phyloP scores from a whole-genome alignment of 2,329 filamentous ascomycete genomes.

The Pseudogymnoascus sp. region DNA sequence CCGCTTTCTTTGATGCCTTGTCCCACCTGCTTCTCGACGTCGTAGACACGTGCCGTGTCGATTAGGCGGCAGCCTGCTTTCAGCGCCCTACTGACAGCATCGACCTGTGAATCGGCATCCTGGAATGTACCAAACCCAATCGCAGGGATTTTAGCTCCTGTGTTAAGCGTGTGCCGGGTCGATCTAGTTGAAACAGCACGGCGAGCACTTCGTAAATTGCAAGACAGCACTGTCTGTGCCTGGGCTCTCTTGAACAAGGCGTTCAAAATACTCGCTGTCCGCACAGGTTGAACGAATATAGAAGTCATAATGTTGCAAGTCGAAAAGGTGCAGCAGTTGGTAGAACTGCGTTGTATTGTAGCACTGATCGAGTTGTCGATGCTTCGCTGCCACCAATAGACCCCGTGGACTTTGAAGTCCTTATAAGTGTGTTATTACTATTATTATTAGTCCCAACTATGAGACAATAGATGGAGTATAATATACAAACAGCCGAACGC shows the following conservation, averaged over 20 bases:
- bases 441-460: not conserved
- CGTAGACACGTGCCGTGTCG: slow-evolving; percentile 24
- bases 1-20: slow-evolving; percentile 18
- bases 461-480: not conserved
- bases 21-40: slow-evolving; percentile 11
- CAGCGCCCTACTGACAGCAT: slow-evolving; percentile 16
- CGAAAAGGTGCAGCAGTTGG: not conserved
- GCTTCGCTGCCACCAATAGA: not conserved
- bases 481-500: not conserved
- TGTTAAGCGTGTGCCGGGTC: slow-evolving; percentile 18
- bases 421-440: not conserved
- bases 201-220: not conserved
- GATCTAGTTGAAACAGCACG: not conserved
- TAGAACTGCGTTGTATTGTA: not conserved
- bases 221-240: not conserved
- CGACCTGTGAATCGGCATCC: slow-evolving; percentile 24
- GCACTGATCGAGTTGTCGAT: not conserved
- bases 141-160: slow-evolving; percentile 23
- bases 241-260: not conserved
- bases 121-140: slow-evolving; percentile 28
- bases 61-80: slow-evolving; percentile 29
- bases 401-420: not conserved
- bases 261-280: not conserved
- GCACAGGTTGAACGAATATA: not conserved
- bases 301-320: not conserved